Conservation (phyloP, 2,329 filamentous ascomycete genomes). For the Hymenoscyphus fructigenus region DNA sequence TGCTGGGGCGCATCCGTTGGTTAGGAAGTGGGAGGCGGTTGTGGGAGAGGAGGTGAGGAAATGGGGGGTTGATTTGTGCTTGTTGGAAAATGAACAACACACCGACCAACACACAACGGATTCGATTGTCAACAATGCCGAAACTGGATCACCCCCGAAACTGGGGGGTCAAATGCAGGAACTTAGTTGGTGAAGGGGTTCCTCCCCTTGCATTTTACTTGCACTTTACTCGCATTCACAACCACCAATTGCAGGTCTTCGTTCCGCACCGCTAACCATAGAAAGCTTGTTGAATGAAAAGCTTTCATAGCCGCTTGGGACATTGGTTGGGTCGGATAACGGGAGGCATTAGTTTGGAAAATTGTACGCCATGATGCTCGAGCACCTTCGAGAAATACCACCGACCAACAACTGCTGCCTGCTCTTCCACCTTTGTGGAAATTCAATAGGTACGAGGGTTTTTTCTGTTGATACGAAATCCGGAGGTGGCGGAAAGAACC, state of each 20-base stretch:
- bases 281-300: background rate
- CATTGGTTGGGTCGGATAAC: background rate
- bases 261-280: background rate
- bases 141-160: slow-evolving; percentile 8
- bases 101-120: slow-evolving; percentile 2
- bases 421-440: background rate
- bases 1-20: slow-evolving; percentile 65
- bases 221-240: slow-evolving; percentile 3
- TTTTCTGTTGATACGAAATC: background rate
- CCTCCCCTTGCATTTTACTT: background rate
- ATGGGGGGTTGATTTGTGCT: slow-evolving; percentile 40
- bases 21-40: slow-evolving; percentile 58
- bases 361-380: background rate
- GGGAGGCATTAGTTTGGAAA: background rate
- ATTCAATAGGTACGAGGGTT: background rate
- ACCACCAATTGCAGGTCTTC: background rate
- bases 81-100: slow-evolving; percentile 28
- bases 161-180: slow-evolving; percentile 8
- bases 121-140: background rate
- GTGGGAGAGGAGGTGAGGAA: slow-evolving; percentile 43
- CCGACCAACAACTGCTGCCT: background rate
- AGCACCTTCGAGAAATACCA: background rate
- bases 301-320: background rate
- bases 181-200: slow-evolving; percentile 15
- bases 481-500: background rate